Evolutionary conservation across 1,284 basidiomycete species (phyloP).

Genomic region (Termitomyces sp.): DNA sequence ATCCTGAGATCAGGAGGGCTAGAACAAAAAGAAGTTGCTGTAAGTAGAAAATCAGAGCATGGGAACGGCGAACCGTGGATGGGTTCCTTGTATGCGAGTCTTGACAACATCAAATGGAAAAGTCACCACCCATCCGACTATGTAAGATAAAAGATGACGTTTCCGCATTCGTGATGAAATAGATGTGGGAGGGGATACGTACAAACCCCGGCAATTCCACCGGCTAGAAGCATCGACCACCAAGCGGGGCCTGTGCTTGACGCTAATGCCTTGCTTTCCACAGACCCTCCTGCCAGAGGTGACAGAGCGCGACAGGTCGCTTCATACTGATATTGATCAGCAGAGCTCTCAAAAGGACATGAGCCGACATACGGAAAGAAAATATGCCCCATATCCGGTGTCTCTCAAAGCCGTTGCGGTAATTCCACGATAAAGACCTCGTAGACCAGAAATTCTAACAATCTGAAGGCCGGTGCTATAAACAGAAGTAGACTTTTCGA

Average conservation of each 20-base stretch:
- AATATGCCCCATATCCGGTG: constrained; percentile 80
- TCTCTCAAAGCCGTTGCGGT: constrained; percentile 71
- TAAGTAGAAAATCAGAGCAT: neutral
- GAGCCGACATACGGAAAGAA: constrained; percentile 49
- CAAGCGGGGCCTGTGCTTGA: constrained; percentile 38
- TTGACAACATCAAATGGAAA: constrained; percentile 87
- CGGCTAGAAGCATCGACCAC: constrained; percentile 65
- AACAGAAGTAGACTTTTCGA: constrained; percentile 34
- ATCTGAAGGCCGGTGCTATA: constrained; percentile 51
- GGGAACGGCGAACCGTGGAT: constrained; percentile 1
- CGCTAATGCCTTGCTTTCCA: constrained; percentile 20
- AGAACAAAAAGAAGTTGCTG: neutral
- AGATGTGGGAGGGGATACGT: constrained; percentile 8
- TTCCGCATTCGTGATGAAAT: neutral
- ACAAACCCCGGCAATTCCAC: constrained; percentile 72
- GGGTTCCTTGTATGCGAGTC: constrained; percentile 71
- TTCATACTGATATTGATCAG: constrained; percentile 52
- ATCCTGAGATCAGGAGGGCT: neutral
- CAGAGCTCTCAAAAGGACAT: neutral
- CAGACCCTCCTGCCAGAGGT: constrained; percentile 12
- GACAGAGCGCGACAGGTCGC: constrained; percentile 61
- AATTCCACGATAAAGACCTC: constrained; percentile 75
- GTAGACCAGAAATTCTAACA: constrained; percentile 48
- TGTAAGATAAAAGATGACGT: neutral
- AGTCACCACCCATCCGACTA: constrained; percentile 64